These are phyloP conservation scores for Cenchrus fungigraminus DNA, from an alignment of 176 grass and related monocot species.

Conservation along the genomic window DNA sequence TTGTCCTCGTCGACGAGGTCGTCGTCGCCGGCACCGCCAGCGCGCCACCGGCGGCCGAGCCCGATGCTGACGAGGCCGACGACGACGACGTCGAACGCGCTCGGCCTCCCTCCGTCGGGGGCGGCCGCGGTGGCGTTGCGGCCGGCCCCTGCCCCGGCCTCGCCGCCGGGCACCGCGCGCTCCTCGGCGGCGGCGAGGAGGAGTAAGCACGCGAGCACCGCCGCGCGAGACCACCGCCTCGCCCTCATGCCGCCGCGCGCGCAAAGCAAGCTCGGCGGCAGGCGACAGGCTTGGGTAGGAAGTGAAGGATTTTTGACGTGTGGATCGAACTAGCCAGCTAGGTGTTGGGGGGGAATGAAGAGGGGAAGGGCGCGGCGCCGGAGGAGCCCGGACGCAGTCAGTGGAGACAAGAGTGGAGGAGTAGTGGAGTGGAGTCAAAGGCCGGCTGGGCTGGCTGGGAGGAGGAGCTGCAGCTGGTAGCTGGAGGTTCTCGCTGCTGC, in stretches of 20 bases:
- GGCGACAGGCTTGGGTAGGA: neutral
- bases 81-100: conserved; percentile 44
- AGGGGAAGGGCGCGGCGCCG: no score
- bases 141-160: neutral
- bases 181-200: conserved; percentile 42
- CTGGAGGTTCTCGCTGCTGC: neutral
- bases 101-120: neutral
- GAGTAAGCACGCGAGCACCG: conserved; percentile 49
- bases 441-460: no score
- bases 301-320: neutral
- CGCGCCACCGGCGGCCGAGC: conserved; percentile 49
- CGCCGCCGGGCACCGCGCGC: neutral
- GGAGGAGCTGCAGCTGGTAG: neutral
- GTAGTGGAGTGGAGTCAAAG: conserved; percentile 56
- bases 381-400: neutral
- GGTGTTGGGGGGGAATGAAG: neutral
- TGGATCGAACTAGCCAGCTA: neutral
- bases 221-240: conserved; percentile 57
- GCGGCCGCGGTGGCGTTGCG: neutral
- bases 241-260: conserved; percentile 17
- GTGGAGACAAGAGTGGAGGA: neutral
- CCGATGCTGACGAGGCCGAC: conserved; percentile 48
- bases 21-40: conserved; percentile 20
- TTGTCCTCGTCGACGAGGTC: conserved; percentile 53
- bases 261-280: no score